These are phyloP conservation scores for Neurospora sp. DNA, from an alignment of 495 filamentous ascomycete species.

Conservation along the genomic window DNA sequence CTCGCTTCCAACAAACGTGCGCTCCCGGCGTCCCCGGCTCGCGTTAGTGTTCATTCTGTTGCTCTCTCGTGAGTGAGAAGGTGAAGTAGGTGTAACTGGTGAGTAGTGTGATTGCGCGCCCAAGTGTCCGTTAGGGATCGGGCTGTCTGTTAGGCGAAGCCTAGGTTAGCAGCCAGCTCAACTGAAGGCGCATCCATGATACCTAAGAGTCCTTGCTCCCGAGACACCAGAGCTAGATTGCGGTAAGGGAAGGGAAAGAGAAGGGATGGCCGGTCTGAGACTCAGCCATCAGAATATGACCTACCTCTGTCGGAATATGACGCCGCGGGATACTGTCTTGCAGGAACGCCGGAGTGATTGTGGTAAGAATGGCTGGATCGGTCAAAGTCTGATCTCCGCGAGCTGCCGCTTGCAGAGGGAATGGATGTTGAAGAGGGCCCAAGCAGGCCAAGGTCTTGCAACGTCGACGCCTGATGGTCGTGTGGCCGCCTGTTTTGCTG, in stretches of 20 bases:
- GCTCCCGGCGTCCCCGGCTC: constrained; percentile 71
- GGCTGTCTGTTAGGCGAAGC: constrained; percentile 20
- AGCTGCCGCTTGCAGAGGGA: constrained; percentile 24
- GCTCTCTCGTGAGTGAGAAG: constrained; percentile 26
- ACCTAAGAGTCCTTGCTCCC: neutral
- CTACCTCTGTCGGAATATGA: constrained; percentile 39
- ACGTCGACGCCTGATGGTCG: constrained; percentile 25
- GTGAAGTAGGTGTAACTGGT: constrained; percentile 29
- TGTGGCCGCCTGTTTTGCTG: constrained; percentile 18
- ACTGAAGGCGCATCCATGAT: constrained; percentile 4
- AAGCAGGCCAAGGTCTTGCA: constrained; percentile 30
- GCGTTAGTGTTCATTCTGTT: constrained; percentile 70
- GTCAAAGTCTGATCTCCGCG: constrained; percentile 26
- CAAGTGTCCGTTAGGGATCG: constrained; percentile 28
- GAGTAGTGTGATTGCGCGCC: constrained; percentile 37
- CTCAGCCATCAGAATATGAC: constrained; percentile 5
- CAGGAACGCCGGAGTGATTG: constrained; percentile 15
- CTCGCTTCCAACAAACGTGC: constrained; percentile 89
- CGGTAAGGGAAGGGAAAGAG: neutral
- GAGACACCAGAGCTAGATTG: neutral
- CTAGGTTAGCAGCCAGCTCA: neutral
- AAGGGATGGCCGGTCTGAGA: neutral
- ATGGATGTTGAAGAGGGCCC: constrained; percentile 26
- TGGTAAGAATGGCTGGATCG: constrained; percentile 17
- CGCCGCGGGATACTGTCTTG: constrained; percentile 16